phyloP scores from a whole-genome alignment of 345 rosid genomes.

The Linum usitatissimum region DNA sequence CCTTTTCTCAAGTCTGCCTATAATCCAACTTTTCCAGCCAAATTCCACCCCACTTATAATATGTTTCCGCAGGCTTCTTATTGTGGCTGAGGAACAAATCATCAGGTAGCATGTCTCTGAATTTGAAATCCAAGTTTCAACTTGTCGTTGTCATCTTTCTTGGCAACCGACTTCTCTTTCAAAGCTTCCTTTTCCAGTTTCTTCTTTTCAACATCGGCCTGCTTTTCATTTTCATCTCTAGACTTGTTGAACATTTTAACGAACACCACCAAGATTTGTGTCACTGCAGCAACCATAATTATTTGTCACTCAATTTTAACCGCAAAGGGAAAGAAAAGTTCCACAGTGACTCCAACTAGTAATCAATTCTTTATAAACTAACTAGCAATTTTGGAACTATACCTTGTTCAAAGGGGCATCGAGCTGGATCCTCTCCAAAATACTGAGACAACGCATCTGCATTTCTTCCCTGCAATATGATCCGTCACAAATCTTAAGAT shows the following conservation, averaged over 20 bases:
- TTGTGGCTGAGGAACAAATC: too few relatives aligned
- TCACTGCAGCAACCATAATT: conserved; percentile 44
- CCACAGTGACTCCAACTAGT: neutral
- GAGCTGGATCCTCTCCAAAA: conserved; percentile 95
- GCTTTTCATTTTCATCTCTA: conserved; percentile 68
- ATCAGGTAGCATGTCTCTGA: conserved; percentile 19
- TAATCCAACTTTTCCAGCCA: too few relatives aligned
- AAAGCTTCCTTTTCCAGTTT: conserved; percentile 80
- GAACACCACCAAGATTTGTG: conserved; percentile 67
- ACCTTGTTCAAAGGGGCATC: conserved; percentile 99
- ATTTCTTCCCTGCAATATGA: conserved; percentile 69
- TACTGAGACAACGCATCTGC: conserved; percentile 93
- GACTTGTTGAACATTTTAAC: conserved; percentile 79
- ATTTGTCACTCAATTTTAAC: neutral
- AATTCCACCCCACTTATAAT: too few relatives aligned
- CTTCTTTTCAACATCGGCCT: conserved; percentile 84
- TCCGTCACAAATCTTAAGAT: conserved; percentile 6
- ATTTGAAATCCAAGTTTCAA: conserved; percentile 21
- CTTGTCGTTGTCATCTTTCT: conserved; percentile 42
- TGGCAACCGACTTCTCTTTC: conserved; percentile 48
- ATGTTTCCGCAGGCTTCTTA: too few relatives aligned
- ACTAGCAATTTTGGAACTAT: neutral
- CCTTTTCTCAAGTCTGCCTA: too few relatives aligned
- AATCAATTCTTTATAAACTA: neutral
- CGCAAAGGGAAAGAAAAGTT: neutral